Conservation (phyloP, 768 basidiomycete species). For the Wakefieldia striispora region DNA sequence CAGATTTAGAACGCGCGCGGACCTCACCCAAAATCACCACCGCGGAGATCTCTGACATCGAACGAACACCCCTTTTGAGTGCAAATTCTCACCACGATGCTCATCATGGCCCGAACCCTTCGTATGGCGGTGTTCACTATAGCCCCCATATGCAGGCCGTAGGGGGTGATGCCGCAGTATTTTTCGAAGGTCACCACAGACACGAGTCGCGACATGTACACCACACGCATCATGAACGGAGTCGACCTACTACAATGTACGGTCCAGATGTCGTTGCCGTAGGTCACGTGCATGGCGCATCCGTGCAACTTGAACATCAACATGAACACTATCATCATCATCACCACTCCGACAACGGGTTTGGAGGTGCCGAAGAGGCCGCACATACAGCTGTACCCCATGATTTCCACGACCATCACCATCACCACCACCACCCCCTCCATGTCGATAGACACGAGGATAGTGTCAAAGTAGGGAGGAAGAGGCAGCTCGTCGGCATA, state of each 20-base stretch:
- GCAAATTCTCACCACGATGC: neutral
- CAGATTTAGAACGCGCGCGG: conserved; percentile 2
- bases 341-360: conserved; percentile 9
- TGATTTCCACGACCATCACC: neutral
- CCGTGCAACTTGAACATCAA: neutral
- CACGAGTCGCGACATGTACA: conserved; percentile 31
- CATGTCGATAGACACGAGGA: conserved; percentile 9
- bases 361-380: conserved; percentile 2
- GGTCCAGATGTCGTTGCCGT: conserved; percentile 11
- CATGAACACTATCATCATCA: conserved; percentile 8
- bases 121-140: conserved; percentile 21
- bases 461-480: conserved; percentile 43
- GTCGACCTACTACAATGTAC: conserved; percentile 22
- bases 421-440: too few relatives aligned
- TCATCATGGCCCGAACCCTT: neutral
- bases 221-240: conserved; percentile 29
- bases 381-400: neutral
- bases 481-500: conserved; percentile 71
- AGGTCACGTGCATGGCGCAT: conserved; percentile 2
- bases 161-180: conserved; percentile 4
- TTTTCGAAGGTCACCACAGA: conserved; percentile 38
- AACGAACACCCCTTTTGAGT: conserved; percentile 19
- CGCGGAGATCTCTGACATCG: conserved; percentile 8
- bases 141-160: neutral
- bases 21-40: conserved; percentile 3